phyloP scores from a whole-genome alignment of 176 grass and related monocot genomes.

The Dactylis glomerata region DNA sequence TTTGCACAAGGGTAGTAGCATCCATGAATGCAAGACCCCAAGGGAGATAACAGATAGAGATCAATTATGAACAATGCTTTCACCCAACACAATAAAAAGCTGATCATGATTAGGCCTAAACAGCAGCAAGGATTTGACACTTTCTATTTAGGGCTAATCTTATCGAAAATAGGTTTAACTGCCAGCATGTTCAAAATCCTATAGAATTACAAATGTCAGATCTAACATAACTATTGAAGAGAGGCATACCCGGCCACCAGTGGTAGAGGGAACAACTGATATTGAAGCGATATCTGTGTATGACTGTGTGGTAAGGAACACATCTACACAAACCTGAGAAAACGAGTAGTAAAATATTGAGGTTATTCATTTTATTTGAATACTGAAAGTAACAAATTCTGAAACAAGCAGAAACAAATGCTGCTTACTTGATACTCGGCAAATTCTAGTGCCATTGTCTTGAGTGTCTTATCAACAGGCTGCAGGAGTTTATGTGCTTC shows the following conservation, averaged over 20 bases:
- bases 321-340: constrained; percentile 78
- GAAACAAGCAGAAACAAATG: constrained; percentile 29
- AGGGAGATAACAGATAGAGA: neutral
- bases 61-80: constrained; percentile 13
- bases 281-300: constrained; percentile 78
- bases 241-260: constrained; percentile 62
- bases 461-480: constrained; percentile 72
- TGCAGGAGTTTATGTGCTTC: constrained; percentile 77
- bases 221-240: neutral
- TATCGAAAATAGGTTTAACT: neutral
- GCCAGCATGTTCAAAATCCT: neutral
- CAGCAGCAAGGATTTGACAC: neutral
- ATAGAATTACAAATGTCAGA: neutral
- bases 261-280: constrained; percentile 62
- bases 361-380: neutral
- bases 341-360: neutral
- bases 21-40: neutral
- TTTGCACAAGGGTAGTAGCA: neutral
- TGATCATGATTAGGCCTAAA: constrained; percentile 1
- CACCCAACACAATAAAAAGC: neutral
- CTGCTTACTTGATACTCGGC: constrained; percentile 80
- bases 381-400: constrained; percentile 1
- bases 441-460: constrained; percentile 86
- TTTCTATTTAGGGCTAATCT: neutral
- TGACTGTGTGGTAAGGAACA: constrained; percentile 73